Percentiles rank a stretch among this genome's conserved stretches.
phyloP scores from a whole-genome alignment of 73 alveolate species.

The Symbiodinium natans region DNA sequence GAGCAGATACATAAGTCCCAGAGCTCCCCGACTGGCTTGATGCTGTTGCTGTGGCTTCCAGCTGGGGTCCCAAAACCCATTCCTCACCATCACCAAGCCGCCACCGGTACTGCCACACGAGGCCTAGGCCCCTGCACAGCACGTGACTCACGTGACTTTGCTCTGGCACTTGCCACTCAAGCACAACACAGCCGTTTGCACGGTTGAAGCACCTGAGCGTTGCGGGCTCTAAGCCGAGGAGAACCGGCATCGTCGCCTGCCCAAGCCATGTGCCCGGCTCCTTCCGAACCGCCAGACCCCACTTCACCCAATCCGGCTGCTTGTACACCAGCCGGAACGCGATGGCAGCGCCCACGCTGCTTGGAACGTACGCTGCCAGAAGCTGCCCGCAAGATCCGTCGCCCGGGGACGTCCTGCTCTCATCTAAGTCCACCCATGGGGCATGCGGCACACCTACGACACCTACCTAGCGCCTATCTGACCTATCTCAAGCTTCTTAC shows the following conservation, averaged over 20 bases:
- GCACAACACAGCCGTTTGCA: background rate
- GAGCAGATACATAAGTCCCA: constrained; percentile 13
- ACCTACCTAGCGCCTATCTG: background rate
- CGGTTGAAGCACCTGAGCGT: constrained; percentile 41
- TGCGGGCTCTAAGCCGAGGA: constrained; percentile 26
- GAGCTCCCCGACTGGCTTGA: background rate
- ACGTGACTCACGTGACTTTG: background rate
- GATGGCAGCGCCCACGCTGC: background rate
- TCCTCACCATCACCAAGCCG: background rate
- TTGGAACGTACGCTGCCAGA: background rate
- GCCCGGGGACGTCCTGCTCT: too few species aligned
- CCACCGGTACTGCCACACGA: constrained; percentile 72
- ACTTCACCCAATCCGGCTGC: constrained; percentile 71
- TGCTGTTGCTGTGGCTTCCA: background rate
- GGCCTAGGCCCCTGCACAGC: background rate
- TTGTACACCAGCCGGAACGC: constrained; percentile 36
- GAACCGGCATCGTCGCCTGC: constrained; percentile 43
- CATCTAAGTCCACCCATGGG: too few species aligned
- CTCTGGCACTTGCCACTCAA: constrained; percentile 45
- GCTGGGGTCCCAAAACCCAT: constrained; percentile 25
- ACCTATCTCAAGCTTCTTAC: constrained; percentile 6
- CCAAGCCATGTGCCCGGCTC: constrained; percentile 72
- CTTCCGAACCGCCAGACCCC: constrained; percentile 80
- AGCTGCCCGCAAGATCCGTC: background rate
- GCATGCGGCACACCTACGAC: too few species aligned